These are phyloP conservation scores for Dillenia turbinata DNA, from an alignment of 164 flowering plant genomes.

Conservation along the genomic window DNA sequence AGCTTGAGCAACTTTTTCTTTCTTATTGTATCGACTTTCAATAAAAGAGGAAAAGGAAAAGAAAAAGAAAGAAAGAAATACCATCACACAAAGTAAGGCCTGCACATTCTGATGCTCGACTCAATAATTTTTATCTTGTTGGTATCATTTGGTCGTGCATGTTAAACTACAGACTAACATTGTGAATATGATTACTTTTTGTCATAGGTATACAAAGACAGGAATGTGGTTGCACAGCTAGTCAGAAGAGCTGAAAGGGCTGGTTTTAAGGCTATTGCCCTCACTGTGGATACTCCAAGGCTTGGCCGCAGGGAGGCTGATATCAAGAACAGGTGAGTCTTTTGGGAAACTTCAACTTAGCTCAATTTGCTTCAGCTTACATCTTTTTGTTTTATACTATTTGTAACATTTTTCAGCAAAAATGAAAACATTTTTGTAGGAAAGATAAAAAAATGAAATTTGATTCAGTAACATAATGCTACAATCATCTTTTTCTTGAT, in stretches of 20 bases:
- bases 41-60: too few species aligned
- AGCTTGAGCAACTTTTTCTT: constrained; percentile 4
- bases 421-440: too few species aligned
- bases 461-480: too few species aligned
- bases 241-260: constrained; percentile 92
- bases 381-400: too few species aligned
- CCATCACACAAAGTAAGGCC: too few species aligned
- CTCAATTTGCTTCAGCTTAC: too few species aligned
- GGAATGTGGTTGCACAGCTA: constrained; percentile 75
- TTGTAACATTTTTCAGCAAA: too few species aligned
- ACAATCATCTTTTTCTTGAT: too few species aligned
- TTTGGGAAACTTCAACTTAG: too few species aligned
- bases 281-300: constrained; percentile 88
- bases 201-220: constrained; percentile 71
- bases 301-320: constrained; percentile 95
- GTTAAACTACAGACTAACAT: not conserved
- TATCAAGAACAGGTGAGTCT: constrained; percentile 77
- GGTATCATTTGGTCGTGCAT: not conserved
- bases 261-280: constrained; percentile 93
- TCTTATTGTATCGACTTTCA: not conserved
- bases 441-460: too few species aligned
- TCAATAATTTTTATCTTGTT: not conserved
- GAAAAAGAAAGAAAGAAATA: too few species aligned
- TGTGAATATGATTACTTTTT: not conserved
- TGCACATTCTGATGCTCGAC: too few species aligned